Percentiles rank a stretch among this genome's conserved stretches.
Evolutionary conservation across 257 asterid genomes (phyloP).

Genomic region (Vinca minor): DNA sequence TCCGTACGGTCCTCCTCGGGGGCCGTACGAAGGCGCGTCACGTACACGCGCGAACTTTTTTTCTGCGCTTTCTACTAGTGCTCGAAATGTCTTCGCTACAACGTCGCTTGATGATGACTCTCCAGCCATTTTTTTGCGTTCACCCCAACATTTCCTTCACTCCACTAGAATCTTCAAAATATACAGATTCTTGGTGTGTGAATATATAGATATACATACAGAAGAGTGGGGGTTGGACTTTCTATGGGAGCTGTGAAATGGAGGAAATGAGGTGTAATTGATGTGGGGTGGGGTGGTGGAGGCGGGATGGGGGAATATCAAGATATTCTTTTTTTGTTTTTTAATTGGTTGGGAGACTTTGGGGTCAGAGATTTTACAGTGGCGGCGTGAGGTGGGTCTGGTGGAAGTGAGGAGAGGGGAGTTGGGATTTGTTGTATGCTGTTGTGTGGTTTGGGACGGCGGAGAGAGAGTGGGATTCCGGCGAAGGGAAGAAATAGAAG

Average conservation of each 20-base stretch:
- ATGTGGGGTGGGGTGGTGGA: background rate
- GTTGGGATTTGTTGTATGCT: conserved; percentile 10
- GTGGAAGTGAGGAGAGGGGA: background rate
- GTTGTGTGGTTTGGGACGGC: background rate
- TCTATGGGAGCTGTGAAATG: conserved; percentile 24
- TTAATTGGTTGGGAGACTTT: background rate
- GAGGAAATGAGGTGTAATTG: conserved; percentile 8
- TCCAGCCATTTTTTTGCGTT: conserved; percentile 32
- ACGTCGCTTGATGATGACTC: conserved; percentile 32
- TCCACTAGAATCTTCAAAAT: background rate
- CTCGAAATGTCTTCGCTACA: conserved; percentile 48
- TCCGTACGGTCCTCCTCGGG: conserved; percentile 44
- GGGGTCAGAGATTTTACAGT: conserved; percentile 13
- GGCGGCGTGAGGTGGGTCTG: conserved; percentile 15
- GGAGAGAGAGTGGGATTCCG: background rate
- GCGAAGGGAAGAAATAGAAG: background rate
- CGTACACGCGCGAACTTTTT: conserved; percentile 85
- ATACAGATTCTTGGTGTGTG: too few relatives aligned
- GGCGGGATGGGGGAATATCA: conserved; percentile 11
- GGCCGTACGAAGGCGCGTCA: conserved; percentile 78
- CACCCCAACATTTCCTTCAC: conserved; percentile 9
- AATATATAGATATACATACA: background rate
- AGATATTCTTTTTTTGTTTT: conserved; percentile 15
- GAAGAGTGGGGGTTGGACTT: conserved; percentile 8
- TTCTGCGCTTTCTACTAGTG: conserved; percentile 72